Conservation (phyloP, 441 rosid genomes). For the Aleurites moluccanus region DNA sequence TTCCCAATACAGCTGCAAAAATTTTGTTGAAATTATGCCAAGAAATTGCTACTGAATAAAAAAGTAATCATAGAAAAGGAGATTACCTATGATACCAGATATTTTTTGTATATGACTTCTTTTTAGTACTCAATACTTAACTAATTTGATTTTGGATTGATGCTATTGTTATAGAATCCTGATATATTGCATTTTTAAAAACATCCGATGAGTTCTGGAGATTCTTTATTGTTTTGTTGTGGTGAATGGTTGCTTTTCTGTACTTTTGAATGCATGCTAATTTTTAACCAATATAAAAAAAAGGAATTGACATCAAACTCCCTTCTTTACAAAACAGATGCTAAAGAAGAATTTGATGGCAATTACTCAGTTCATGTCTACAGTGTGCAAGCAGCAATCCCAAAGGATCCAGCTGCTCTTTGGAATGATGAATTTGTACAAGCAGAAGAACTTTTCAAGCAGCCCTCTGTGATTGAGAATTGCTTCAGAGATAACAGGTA, state of each 20-base stretch:
- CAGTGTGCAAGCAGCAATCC: constrained; percentile 80
- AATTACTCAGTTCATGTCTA: constrained; percentile 70
- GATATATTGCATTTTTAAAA: background rate
- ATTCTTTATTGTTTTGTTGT: background rate
- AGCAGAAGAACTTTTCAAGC: constrained; percentile 79
- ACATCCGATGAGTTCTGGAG: background rate
- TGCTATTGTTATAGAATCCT: background rate
- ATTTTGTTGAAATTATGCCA: background rate
- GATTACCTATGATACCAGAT: background rate
- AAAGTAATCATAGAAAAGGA: background rate
- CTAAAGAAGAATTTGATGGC: constrained; percentile 65
- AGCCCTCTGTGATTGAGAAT: constrained; percentile 53
- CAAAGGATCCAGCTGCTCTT: constrained; percentile 74
- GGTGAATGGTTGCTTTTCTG: background rate
- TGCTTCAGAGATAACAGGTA: constrained; percentile 93
- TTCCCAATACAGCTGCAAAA: too few relatives aligned
- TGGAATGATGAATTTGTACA: constrained; percentile 90
- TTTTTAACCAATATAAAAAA: background rate
- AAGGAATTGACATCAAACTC: constrained; percentile 5
- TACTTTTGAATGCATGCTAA: background rate
- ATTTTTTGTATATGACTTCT: background rate
- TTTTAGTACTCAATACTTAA: background rate
- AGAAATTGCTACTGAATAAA: background rate
- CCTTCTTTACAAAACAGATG: constrained; percentile 45
- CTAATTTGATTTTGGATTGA: background rate